A percentile compares a stretch with the other conserved stretches of the same genome.
These are phyloP conservation scores for Tricharina praecox DNA, from an alignment of 495 filamentous ascomycete species.

Conservation along the genomic window DNA sequence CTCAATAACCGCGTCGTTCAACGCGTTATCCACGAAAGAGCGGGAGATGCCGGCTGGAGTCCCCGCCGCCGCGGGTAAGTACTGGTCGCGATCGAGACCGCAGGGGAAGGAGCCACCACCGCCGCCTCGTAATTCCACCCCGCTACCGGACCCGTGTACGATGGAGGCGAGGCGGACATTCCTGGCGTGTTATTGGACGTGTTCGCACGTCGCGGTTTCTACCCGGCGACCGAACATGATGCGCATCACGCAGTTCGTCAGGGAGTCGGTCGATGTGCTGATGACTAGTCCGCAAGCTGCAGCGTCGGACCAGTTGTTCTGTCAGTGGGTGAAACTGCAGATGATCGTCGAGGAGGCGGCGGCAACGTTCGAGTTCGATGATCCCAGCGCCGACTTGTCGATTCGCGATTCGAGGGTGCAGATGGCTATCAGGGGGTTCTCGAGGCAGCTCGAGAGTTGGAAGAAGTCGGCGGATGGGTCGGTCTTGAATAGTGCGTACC, in stretches of 20 bases:
- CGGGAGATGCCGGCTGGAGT: background rate
- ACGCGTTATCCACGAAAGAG: slow-evolving; percentile 1
- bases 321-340: slow-evolving; percentile 60
- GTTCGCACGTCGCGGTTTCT: slow-evolving; percentile 54
- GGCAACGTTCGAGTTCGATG: slow-evolving; percentile 58
- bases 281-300: slow-evolving; percentile 53
- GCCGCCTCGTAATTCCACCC: too few relatives aligned
- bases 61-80: background rate
- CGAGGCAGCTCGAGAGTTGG: slow-evolving; percentile 57
- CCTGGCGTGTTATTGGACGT: slow-evolving; percentile 67
- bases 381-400: slow-evolving; percentile 43
- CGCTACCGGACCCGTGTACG: slow-evolving; percentile 42
- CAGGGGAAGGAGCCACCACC: too few relatives aligned
- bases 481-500: too few relatives aligned
- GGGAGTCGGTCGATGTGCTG: slow-evolving; percentile 61
- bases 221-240: slow-evolving; percentile 67
- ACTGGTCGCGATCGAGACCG: too few relatives aligned
- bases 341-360: slow-evolving; percentile 69
- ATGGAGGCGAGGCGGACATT: slow-evolving; percentile 63
- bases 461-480: slow-evolving; percentile 16
- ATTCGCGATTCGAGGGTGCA: slow-evolving; percentile 59
- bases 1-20: slow-evolving; percentile 1
- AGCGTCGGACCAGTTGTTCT: slow-evolving; percentile 53
- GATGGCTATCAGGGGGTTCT: slow-evolving; percentile 57
- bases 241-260: slow-evolving; percentile 69